Conservation (phyloP, 257 asterid genomes). For the Scutellaria galericulata region DNA sequence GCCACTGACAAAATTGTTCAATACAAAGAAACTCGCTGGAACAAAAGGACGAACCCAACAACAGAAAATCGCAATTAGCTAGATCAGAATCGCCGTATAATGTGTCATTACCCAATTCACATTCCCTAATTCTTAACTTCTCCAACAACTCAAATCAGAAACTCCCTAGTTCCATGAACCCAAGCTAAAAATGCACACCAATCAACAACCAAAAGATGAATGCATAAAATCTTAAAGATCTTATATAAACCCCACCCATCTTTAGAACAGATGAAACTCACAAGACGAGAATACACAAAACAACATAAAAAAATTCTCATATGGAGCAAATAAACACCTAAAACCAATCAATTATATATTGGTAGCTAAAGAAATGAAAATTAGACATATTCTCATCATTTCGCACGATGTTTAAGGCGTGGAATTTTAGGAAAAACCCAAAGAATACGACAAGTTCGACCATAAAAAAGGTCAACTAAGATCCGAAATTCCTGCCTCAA, state of each 20-base stretch:
- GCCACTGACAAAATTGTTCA: neutral
- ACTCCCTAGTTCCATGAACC: conserved; percentile 19
- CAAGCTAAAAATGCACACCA: neutral
- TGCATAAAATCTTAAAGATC: conserved; percentile 17
- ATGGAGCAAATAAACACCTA: neutral
- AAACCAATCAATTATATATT: conserved; percentile 16
- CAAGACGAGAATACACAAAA: neutral
- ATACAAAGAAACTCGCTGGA: neutral
- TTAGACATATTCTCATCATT: neutral
- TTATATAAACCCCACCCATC: conserved; percentile 2
- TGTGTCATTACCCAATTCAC: neutral
- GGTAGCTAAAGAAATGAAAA: neutral
- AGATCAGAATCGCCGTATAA: conserved; percentile 11
- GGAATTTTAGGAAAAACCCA: conserved; percentile 34
- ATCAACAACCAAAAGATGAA: conserved; percentile 15
- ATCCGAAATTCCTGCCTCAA: conserved; percentile 53
- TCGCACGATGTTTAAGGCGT: conserved; percentile 4
- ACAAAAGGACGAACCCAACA: neutral
- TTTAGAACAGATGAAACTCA: conserved; percentile 17
- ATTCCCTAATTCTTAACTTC: conserved; percentile 7
- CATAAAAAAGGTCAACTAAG: conserved; percentile 36
- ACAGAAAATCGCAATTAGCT: conserved; percentile 6
- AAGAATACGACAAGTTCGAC: conserved; percentile 30
- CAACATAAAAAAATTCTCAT: conserved; percentile 6
- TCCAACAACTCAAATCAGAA: conserved; percentile 19